Percentiles rank a stretch among this genome's conserved stretches.
Conservation (phyloP, 2,329 filamentous ascomycete genomes). For the Colletotrichum sublineola region DNA sequence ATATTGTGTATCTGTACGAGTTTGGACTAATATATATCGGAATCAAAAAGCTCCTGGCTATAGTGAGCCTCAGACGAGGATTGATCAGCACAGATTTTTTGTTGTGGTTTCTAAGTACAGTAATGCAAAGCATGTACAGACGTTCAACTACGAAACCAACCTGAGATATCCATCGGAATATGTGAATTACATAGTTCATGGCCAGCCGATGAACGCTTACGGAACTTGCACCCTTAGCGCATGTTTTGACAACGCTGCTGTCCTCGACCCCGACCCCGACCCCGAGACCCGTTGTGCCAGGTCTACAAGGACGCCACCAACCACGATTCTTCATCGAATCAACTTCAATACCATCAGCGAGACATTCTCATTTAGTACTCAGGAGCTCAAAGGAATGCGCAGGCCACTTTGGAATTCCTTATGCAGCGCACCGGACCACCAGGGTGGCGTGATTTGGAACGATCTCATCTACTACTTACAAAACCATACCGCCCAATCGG, state of each 20-base stretch:
- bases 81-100: too few species aligned
- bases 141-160: not conserved
- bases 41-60: not conserved
- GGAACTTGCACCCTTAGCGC: slow-evolving; percentile 4
- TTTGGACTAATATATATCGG: not conserved
- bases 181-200: not conserved
- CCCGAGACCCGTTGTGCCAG: too few species aligned
- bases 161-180: not conserved
- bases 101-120: slow-evolving; percentile 1
- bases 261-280: not conserved
- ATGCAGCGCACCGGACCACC: fast-evolving
- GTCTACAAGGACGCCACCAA: not conserved
- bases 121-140: not conserved
- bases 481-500: slow-evolving; percentile 39
- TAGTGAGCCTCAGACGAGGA: too few species aligned
- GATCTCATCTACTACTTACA: slow-evolving; percentile 48
- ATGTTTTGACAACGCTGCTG: too few species aligned
- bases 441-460: slow-evolving; percentile 41
- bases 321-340: not conserved
- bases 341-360: slow-evolving; percentile 26
- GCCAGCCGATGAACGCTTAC: slow-evolving; percentile 4
- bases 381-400: not conserved
- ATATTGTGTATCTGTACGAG: fast-evolving
- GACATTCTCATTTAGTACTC: not conserved
- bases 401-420: not conserved